Evolutionary conservation across 495 filamentous ascomycete species (phyloP), one percentile per base, ranked within the genome.

Genomic region (Penicillium taxi): DNA sequence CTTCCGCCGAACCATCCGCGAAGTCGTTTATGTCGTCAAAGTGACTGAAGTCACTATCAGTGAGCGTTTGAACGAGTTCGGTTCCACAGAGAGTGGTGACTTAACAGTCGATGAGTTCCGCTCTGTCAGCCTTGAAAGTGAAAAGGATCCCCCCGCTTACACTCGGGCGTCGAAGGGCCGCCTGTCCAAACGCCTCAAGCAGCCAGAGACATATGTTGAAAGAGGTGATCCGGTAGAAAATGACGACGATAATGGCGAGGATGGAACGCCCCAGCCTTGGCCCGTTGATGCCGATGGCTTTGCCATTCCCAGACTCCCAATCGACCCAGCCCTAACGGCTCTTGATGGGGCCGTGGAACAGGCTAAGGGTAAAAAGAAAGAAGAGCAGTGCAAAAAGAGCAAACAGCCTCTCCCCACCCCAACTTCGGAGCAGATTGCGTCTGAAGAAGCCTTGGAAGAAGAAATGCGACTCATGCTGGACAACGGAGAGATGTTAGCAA

Each of bases 1-100:
- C 58, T 96, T 90, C 56, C 80, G 90, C 24, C 81, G 91, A 13
- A 91, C 85, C 0, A 77, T 93, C 5, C 73, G 86, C 17, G 91
- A 98, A 62, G 81, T 96, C 8, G 91, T 96, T 19, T 96, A 94
- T 50, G 79, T 95, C 12, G 93, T 94, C 41, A 95, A 94, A 48
- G 89, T 96, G 19, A 86, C 87, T 7, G 90, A 93, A 47, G 67
- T 82, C 20, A 98, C 91, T 3, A 84, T 98, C 45, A 79, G 81
- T 38, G 83, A 89, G 46, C 84, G 91, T 39, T 70, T 98, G 22
- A 79, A 83, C 16, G 91, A 98, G 49, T 98, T 96, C 54, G 82
- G 82, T 33, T 74, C 75, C 4, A 93, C 89, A 0, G 80, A 82
- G 33, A 84, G 79, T 47, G 80, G 84, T 25, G 72, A 73, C 25